Base-by-base conservation (phyloP, 2,329 filamentous ascomycete genomes). In the Hymenoscyphus scutula region DNA sequence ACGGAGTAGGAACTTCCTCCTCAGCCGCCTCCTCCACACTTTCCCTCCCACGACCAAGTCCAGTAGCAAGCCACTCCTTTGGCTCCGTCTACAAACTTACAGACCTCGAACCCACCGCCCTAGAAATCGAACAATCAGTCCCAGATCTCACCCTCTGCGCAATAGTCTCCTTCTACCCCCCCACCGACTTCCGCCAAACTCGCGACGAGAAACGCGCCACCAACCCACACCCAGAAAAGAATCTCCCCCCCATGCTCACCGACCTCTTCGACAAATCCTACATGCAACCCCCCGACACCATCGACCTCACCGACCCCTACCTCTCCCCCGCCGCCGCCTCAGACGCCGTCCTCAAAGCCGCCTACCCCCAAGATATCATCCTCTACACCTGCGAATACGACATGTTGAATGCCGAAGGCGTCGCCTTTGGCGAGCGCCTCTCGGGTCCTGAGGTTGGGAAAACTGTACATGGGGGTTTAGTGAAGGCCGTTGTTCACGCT, bases 311-410 rank as follows among this genome's bases (percentile, higher is more conserved):
- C 1, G 80, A 86, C 62, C 83, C 82, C 1, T 81, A 81, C 23
- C 76, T 89, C 3, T 87, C 84, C 0, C 86, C 86, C 0, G 82
- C 80, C 3, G 78, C 84, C 7, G 85, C 86, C 62, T 73, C 80
- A 0, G 81, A 85, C 65, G 78, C 79, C 30, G 68, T 83, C n/a
- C 68, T 88, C 10, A 65, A 57, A 6, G 74, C 74, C 3, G 75
- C 75, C 11, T 77, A 84, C 45, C 80, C 87, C 2, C 77, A 80
- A 0, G 80, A 82, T 17, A 73, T 88, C 2, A 77, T 87, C 19
- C 75, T 88, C 51, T 84, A 83, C 68, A 81, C 86, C 2, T 89
- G 86, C 74, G 86, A 89, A 75, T 84, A 81, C 73, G 84, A 88
- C 71, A 88, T 88, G 84, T 74, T 88, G n/a, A 78, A 85, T 10